phyloP scores from a whole-genome alignment of 495 filamentous ascomycete genomes.

The Penicillium roqueforti region DNA sequence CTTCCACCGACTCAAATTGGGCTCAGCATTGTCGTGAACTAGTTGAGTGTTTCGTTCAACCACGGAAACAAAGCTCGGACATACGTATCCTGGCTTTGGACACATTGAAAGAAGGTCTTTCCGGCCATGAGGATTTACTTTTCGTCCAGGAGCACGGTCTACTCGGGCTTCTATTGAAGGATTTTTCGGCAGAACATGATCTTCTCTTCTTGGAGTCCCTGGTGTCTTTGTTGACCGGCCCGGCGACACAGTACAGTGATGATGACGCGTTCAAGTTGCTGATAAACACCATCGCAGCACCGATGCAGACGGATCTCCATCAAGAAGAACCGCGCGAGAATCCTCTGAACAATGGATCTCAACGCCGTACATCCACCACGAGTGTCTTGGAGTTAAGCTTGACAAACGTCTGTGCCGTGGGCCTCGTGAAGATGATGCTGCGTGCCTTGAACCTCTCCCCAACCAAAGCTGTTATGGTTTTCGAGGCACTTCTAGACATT shows the following conservation, averaged over 20 bases:
- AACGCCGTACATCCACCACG: constrained; percentile 31
- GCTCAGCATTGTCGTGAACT: constrained; percentile 57
- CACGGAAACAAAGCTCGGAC: constrained; percentile 56
- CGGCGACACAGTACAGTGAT: constrained; percentile 28
- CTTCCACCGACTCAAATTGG: constrained; percentile 61
- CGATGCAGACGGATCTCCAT: constrained; percentile 35
- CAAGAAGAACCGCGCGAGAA: constrained; percentile 22
- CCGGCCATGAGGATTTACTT: constrained; percentile 42
- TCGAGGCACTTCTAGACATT: constrained; percentile 37
- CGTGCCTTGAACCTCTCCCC: constrained; percentile 40
- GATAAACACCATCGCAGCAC: constrained; percentile 32
- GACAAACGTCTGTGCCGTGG: constrained; percentile 41
- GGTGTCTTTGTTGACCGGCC: constrained; percentile 41
- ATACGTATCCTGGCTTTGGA: constrained; percentile 66
- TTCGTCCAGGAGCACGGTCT: constrained; percentile 37
- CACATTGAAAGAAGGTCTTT: constrained; percentile 61
- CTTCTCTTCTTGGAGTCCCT: constrained; percentile 47
- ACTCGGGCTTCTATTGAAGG: constrained; percentile 38
- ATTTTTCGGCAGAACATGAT: constrained; percentile 46
- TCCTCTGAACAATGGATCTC: constrained; percentile 18
- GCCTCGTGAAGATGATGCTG: constrained; percentile 44
- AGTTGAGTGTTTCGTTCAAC: constrained; percentile 61
- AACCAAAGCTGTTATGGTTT: constrained; percentile 35
- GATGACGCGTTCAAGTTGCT: constrained; percentile 33
- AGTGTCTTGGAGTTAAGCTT: constrained; percentile 36